Base-by-base conservation (phyloP, 345 rosid genomes). In the Citrus hindsii region DNA sequence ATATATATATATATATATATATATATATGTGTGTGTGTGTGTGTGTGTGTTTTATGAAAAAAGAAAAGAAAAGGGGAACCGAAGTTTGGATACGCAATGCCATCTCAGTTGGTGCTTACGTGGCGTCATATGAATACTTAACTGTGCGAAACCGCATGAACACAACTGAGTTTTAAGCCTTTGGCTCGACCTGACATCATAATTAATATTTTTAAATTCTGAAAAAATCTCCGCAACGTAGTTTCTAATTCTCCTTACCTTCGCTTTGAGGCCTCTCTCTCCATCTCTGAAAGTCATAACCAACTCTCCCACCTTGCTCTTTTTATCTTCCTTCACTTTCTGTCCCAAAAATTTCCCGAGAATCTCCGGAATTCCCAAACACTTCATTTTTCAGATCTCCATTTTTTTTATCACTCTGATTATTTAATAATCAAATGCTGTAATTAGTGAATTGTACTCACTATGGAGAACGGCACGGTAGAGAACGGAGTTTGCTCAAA, bases 401-500 rank as follows among this genome's bases (percentile, higher is more conserved):
- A 68, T 25, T 67, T 25, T 18, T 18, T 48, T 24, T 32, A 19
- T 0, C 46, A 4, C 1, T 27, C 21, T 51, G 18, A 14, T 40
- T 27, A 14, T 3, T 24, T 14, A 27, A 46, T 16, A 76, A 76
- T 67, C 73, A 67, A 67, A 76, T 76, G 58, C 73, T 35, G 71
- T n/a, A 32, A 61, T 74, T 25, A 28, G 46, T 2, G 32, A 53
- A 51, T n/a, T 33, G n/a, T 7, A 48, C 4, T 33, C 8, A 4
- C 27, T 4, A 65, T 88, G 89, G 84, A 84, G 61, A 83, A 79
- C 81, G 80, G 73, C 30, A 65, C 19, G 0, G 22, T 40, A 2
- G 83, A 79, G 40, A 79, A 87, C 83, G 91, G 89, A 22, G 88
- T 94, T 42, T 92, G 93, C 83, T 85, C 96, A 6, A 64, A 90